phyloP scores from a whole-genome alignment of 2,329 filamentous ascomycete species.

The Phialemonium atrogriseum region DNA sequence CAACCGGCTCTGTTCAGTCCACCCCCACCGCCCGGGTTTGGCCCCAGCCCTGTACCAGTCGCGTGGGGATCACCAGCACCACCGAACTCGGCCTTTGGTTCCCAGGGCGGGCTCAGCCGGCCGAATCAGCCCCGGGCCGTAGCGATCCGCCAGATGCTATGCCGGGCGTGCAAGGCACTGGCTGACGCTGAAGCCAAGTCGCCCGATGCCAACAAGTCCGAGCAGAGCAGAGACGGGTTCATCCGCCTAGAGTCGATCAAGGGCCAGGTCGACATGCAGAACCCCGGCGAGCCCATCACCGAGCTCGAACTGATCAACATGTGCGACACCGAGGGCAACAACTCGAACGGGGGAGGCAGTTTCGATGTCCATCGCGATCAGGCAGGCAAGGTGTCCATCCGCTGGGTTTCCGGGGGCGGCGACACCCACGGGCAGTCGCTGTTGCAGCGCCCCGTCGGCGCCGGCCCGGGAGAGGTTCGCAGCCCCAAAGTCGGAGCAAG shows the following conservation, averaged over 20 bases:
- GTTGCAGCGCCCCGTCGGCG: constrained; percentile 36
- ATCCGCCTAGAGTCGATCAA: constrained; percentile 62
- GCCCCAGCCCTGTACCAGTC: constrained; percentile 16
- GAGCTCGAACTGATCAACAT: constrained; percentile 69
- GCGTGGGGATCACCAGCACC: constrained; percentile 13
- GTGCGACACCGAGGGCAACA: constrained; percentile 84
- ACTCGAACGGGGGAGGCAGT: constrained; percentile 80
- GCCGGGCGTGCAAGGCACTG: constrained; percentile 65
- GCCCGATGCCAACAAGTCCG: constrained; percentile 19
- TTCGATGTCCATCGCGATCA: constrained; percentile 60
- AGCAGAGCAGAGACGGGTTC: constrained; percentile 50
- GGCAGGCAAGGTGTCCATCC: constrained; percentile 33
- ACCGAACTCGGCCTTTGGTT: constrained; percentile 12
- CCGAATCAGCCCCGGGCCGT: constrained; percentile 56
- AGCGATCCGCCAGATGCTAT: constrained; percentile 64
- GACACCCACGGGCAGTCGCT: constrained; percentile 30
- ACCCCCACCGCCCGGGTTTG: constrained; percentile 39
- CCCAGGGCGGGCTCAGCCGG: constrained; percentile 27
- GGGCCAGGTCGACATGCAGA: constrained; percentile 52
- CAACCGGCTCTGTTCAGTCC: constrained; percentile 19
- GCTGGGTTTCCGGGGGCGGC: constrained; percentile 45
- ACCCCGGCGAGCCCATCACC: constrained; percentile 38
- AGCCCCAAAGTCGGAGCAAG: constrained; percentile 52
- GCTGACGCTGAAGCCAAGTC: constrained; percentile 19
- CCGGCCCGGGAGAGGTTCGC: constrained; percentile 62